These are phyloP conservation scores for Claviceps fusiformis DNA, from an alignment of 2,329 filamentous ascomycete genomes.

Conservation along the genomic window DNA sequence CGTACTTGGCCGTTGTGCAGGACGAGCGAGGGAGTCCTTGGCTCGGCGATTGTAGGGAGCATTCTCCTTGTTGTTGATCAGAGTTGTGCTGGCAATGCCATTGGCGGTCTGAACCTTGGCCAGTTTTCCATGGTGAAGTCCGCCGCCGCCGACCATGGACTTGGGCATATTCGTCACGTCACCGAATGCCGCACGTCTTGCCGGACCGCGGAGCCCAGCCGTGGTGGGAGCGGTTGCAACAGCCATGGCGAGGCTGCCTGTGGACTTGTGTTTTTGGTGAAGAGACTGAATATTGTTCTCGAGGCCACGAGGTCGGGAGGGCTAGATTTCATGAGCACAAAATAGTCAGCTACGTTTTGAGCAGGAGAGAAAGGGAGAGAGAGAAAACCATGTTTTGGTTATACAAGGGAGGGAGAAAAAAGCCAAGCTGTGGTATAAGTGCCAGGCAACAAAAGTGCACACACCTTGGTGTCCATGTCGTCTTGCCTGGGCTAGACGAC, in stretches of 20 bases:
- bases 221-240: slow-evolving; percentile 8
- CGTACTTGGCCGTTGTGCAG: slow-evolving; percentile 18
- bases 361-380: background rate
- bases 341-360: background rate
- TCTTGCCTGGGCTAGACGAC: background rate
- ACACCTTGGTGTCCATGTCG: slow-evolving; percentile 7
- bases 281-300: slow-evolving; percentile 41
- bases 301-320: slow-evolving; percentile 32
- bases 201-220: slow-evolving; percentile 26
- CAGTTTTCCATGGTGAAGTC: slow-evolving; percentile 22
- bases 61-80: slow-evolving; percentile 35
- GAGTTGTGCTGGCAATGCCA: slow-evolving; percentile 12
- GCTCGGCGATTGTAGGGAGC: slow-evolving; percentile 8
- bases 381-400: background rate
- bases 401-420: too few relatives aligned
- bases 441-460: background rate
- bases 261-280: slow-evolving; percentile 75
- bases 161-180: slow-evolving; percentile 63
- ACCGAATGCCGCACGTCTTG: slow-evolving; percentile 67
- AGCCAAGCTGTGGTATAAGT: too few relatives aligned
- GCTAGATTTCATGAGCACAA: slow-evolving; percentile 14
- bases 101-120: slow-evolving; percentile 17
- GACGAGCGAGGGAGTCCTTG: slow-evolving; percentile 25
- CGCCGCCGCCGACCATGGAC: slow-evolving; percentile 16
- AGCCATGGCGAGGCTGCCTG: slow-evolving; percentile 37